phyloP scores from a whole-genome alignment of 306 rosid species.

The Vigna mungo region DNA sequence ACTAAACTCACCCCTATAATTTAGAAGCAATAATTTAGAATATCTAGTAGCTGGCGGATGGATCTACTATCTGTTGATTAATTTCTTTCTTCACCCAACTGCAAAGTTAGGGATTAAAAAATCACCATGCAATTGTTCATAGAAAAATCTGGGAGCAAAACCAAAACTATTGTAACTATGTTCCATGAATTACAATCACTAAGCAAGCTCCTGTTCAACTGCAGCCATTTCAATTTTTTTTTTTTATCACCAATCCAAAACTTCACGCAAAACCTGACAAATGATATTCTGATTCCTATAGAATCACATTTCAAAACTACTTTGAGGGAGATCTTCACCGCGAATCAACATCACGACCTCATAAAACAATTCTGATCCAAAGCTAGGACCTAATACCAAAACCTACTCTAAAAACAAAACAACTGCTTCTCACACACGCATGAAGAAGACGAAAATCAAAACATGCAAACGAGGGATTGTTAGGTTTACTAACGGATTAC shows the following conservation, averaged over 20 bases:
- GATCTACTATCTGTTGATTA: neutral
- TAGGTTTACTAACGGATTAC: constrained; percentile 7
- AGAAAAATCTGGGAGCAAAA: constrained; percentile 1
- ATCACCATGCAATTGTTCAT: neutral
- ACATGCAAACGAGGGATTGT: constrained; percentile 53
- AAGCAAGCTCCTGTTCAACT: neutral
- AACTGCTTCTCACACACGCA: neutral
- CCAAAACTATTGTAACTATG: constrained; percentile 1
- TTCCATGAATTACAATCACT: neutral
- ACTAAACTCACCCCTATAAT: neutral
- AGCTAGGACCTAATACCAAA: constrained; percentile 23
- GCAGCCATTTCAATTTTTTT: neutral
- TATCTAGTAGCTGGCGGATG: neutral
- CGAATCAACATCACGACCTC: neutral
- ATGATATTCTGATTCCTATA: neutral
- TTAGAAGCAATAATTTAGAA: neutral
- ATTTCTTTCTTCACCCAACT: constrained; percentile 11
- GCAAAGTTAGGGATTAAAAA: neutral
- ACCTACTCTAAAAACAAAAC: constrained; percentile 18
- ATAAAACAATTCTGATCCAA: constrained; percentile 20
- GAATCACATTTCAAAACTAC: neutral
- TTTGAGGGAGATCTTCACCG: neutral
- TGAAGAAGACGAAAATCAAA: constrained; percentile 48
- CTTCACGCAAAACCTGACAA: neutral
- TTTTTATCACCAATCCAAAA: constrained; percentile 3